These are phyloP conservation scores for Aspergillus luchuensis DNA, from an alignment of 2,329 filamentous ascomycete genomes.

Conservation along the genomic window DNA sequence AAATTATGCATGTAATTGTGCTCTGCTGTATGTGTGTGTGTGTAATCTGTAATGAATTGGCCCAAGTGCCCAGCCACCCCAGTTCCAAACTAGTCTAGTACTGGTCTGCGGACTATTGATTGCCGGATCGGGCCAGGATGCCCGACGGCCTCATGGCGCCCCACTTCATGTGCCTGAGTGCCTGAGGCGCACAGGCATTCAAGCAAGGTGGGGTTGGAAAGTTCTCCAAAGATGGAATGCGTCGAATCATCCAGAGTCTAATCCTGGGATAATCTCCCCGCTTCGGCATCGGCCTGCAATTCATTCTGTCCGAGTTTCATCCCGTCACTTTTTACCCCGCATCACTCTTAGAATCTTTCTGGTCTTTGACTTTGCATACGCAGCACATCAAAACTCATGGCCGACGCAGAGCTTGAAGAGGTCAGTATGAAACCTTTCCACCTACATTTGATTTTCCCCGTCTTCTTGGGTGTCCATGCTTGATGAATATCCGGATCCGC, in stretches of 20 bases:
- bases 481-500: not conserved
- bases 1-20: too few species aligned
- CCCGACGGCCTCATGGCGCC: conserved; percentile 18
- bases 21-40: too few species aligned
- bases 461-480: too few species aligned
- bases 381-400: conserved; percentile 48
- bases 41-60: not conserved
- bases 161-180: conserved; percentile 19
- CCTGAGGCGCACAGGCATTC: conserved; percentile 18
- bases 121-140: conserved; percentile 1
- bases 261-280: not conserved
- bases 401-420: conserved; percentile 67
- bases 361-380: not conserved
- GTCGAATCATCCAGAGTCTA: conserved; percentile 1
- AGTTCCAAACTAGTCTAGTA: too few species aligned
- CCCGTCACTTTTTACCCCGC: not conserved
- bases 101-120: not conserved
- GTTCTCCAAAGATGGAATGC: conserved; percentile 12
- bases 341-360: not conserved
- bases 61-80: not conserved
- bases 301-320: not conserved
- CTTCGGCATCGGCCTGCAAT: not conserved
- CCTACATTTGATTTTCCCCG: not conserved
- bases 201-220: conserved; percentile 23
- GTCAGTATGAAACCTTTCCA: conserved; percentile 36